Evolutionary conservation across 2,329 filamentous ascomycete species (phyloP).

Genomic region (Aspergillus felis): DNA sequence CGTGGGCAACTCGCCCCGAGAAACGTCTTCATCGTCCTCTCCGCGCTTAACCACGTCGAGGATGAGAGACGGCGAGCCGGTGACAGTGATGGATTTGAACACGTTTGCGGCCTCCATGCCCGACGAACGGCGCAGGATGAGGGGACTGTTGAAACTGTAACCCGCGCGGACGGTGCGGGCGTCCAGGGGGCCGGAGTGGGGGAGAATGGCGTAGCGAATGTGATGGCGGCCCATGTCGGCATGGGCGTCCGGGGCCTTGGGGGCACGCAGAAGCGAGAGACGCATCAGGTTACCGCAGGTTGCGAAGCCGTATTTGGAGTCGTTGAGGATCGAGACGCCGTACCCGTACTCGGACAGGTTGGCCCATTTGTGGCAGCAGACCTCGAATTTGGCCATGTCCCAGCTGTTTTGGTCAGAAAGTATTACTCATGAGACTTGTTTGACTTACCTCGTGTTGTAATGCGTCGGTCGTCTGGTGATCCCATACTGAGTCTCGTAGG

Average conservation of each 20-base stretch:
- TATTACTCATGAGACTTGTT: background rate
- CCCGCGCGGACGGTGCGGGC: slow-evolving; percentile 74
- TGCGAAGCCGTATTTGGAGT: slow-evolving; percentile 94
- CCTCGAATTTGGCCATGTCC: slow-evolving; percentile 98
- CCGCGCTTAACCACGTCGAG: slow-evolving; percentile 90
- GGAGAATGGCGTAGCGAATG: slow-evolving; percentile 87
- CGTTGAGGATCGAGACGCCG: slow-evolving; percentile 88
- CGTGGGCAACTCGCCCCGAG: slow-evolving; percentile 55
- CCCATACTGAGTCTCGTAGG: slow-evolving; percentile 92
- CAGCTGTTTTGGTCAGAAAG: slow-evolving; percentile 50
- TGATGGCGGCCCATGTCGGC: slow-evolving; percentile 89
- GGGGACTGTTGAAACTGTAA: slow-evolving; percentile 84
- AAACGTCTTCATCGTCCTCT: slow-evolving; percentile 74
- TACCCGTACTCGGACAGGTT: slow-evolving; percentile 85
- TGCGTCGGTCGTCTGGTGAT: slow-evolving; percentile 86
- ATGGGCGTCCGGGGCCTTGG: slow-evolving; percentile 88
- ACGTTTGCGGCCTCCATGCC: slow-evolving; percentile 15
- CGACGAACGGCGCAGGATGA: slow-evolving; percentile 52
- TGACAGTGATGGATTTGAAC: slow-evolving; percentile 62
- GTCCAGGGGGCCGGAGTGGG: slow-evolving; percentile 70
- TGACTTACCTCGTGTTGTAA: slow-evolving; percentile 77
- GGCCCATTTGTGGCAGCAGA: slow-evolving; percentile 92
- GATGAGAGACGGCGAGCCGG: slow-evolving; percentile 64
- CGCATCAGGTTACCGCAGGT: slow-evolving; percentile 87
- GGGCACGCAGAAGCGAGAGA: slow-evolving; percentile 75